Evolutionary conservation across 371 early-diverging fungal species (phyloP).

Genomic region (Lichtheimia ornata): DNA sequence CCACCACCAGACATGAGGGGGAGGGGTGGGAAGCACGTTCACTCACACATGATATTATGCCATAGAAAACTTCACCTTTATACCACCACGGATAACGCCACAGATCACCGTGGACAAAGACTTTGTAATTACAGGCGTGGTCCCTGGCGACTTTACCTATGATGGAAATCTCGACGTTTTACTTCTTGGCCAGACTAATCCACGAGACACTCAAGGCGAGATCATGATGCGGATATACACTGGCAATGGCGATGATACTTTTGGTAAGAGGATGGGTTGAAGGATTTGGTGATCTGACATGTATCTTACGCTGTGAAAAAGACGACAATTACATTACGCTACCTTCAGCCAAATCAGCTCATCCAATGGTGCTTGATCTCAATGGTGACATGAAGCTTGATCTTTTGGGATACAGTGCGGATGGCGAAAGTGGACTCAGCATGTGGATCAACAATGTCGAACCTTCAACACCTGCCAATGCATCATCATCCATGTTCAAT

Average conservation of each 20-base stretch:
- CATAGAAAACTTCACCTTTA: constrained; percentile 28
- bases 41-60: background rate
- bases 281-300: background rate
- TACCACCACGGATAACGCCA: constrained; percentile 21
- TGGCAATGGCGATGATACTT: constrained; percentile 69
- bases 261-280: constrained; percentile 42
- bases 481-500: constrained; percentile 27
- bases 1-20: background rate
- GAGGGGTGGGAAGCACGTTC: background rate
- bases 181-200: constrained; percentile 63
- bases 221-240: constrained; percentile 68
- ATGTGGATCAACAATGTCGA: constrained; percentile 59
- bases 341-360: constrained; percentile 56
- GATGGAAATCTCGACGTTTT: constrained; percentile 87
- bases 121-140: constrained; percentile 70
- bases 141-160: constrained; percentile 85
- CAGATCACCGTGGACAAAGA: constrained; percentile 25
- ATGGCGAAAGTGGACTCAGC: constrained; percentile 38
- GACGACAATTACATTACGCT: constrained; percentile 46
- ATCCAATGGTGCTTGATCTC: constrained; percentile 83
- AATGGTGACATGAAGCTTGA: constrained; percentile 79
- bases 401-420: constrained; percentile 72
- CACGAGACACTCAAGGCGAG: constrained; percentile 27
- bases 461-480: constrained; percentile 12
- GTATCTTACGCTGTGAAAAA: constrained; percentile 11